A percentile compares a stretch with the other conserved stretches of the same genome.
These are phyloP conservation scores for Sclerotinia nivalis DNA, from an alignment of 2,329 filamentous ascomycete species.

Conservation along the genomic window DNA sequence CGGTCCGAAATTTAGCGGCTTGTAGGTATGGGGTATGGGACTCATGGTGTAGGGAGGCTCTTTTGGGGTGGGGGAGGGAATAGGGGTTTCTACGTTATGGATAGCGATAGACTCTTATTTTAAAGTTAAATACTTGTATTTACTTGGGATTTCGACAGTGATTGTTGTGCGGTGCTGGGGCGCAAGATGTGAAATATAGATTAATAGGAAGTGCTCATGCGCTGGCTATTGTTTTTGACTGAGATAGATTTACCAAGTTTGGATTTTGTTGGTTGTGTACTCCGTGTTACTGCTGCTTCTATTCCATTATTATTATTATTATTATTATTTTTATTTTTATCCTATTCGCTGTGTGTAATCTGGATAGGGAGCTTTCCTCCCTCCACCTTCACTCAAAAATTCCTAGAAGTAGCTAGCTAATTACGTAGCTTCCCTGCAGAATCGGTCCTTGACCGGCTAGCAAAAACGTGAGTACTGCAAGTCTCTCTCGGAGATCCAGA, in stretches of 20 bases:
- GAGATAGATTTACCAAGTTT: too few relatives aligned
- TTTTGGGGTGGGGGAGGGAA: conserved; percentile 1
- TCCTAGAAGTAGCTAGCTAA: neutral
- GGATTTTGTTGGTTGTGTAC: too few relatives aligned
- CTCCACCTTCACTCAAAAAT: neutral
- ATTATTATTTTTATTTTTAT: neutral
- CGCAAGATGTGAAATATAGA: neutral
- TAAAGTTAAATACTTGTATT: conserved; percentile 3
- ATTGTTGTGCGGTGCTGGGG: neutral
- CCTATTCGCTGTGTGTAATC: neutral
- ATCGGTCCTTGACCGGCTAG: neutral
- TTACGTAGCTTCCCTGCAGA: neutral
- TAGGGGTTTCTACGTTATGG: neutral
- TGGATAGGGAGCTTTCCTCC: neutral
- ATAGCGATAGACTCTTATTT: conserved; percentile 8
- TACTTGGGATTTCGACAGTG: neutral
- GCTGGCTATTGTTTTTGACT: too few relatives aligned
- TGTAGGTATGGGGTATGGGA: conserved; percentile 11
- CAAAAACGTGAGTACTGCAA: neutral
- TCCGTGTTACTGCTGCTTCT: too few relatives aligned
- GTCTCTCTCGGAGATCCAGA: too few relatives aligned
- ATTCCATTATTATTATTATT: neutral
- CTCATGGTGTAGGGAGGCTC: conserved; percentile 10
- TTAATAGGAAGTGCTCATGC: neutral
- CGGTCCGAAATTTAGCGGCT: neutral